Conservation (phyloP, 169 alveolate genomes). For the Eimeria falciformis region DNA sequence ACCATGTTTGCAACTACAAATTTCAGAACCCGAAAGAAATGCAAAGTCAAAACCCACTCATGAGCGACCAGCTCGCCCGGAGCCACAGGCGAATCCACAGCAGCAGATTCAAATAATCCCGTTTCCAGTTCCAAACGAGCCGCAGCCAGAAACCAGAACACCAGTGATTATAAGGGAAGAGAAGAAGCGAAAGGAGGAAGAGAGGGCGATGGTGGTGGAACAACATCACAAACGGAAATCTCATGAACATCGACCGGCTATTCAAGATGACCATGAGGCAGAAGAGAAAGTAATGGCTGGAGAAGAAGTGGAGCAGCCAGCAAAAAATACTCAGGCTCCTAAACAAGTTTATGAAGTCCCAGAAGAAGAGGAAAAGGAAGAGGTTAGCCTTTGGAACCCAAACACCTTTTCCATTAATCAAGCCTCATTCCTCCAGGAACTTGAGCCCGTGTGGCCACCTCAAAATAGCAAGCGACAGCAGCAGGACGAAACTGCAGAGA, state of each 20-base stretch:
- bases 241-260: no score
- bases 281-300: background rate
- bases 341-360: background rate
- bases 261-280: background rate
- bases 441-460: background rate
- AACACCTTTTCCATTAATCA: background rate
- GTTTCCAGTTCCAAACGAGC: background rate
- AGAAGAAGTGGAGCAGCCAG: slow-evolving; percentile 11
- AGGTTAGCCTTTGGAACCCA: background rate
- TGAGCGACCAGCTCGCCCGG: background rate
- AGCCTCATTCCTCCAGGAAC: background rate
- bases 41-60: background rate
- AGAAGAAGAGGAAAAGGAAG: slow-evolving; percentile 24
- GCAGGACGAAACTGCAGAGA: background rate
- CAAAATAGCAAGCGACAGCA: background rate
- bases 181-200: background rate
- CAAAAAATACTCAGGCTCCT: background rate
- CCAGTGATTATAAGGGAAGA: background rate
- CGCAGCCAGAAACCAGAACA: background rate
- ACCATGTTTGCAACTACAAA: background rate
- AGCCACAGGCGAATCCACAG: background rate
- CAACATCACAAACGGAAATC: background rate
- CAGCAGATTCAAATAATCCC: slow-evolving; percentile 22
- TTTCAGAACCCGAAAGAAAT: background rate
- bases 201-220: background rate